Base-by-base conservation (phyloP, 768 basidiomycete genomes). In the Polyporus arcularius region DNA sequence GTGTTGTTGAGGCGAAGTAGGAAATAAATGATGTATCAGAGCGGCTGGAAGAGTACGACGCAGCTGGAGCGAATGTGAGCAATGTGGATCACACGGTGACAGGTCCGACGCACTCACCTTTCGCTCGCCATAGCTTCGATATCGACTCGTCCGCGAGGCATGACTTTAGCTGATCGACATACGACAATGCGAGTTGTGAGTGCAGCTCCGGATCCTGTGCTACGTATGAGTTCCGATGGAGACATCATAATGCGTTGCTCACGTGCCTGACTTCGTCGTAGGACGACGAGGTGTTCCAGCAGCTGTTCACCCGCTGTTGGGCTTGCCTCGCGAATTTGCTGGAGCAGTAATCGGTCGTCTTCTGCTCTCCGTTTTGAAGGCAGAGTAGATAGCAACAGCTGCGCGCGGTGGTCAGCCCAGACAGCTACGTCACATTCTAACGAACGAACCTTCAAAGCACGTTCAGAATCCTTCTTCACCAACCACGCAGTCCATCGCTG, bases 401-500 rank as follows among this genome's bases (percentile, higher is more conserved):
- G 52, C 21, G 38, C 14, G 47, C 14, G 47, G 58, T 11, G 10
- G 39, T 58, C 48, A 59, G 32, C 11, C 43, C 11, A 9, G 5
- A n/a, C 21, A 4, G 28, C 30, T 8, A 7, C 11, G 14, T 21
- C 28, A 32, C 6, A 31, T 28, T 16, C 10, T 21, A 45, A 47
- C 7, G 21, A 42, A 66, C 70, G 49, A 62, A 91, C 93, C 77
- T 86, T 85, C 28, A 97, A 72, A 4, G 88, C 93, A 46, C 81
- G 83, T 28, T 89, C 86, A 0, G 85, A 76, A 72, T 92, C 86
- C 40, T 81, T 80, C 64, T 81, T 83, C 2, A 86, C 80, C 21
- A 97, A 74, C 94, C 95, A 96, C 8, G 92, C 74, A 3, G 84
- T 89, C 86, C 94, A 95, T 53, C 82, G 80, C 62, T 89, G 86